Evolutionary conservation across 2,329 filamentous ascomycete species (phyloP).

Genomic region (Cordyceps javanica): DNA sequence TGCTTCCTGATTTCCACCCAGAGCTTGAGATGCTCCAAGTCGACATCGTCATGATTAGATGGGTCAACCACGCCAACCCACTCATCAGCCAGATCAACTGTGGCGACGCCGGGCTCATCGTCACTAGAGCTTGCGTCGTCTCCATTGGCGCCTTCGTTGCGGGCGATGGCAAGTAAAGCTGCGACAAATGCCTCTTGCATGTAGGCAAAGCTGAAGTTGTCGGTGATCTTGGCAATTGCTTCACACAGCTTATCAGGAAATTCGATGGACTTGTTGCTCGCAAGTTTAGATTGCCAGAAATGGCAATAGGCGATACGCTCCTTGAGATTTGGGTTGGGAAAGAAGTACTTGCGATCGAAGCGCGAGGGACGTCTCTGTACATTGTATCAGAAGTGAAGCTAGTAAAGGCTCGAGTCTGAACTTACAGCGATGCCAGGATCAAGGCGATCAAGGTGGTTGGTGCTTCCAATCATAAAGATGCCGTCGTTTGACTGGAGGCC

Average conservation of each 20-base stretch:
- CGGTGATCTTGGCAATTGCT: slow-evolving; percentile 56
- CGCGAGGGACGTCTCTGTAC: slow-evolving; percentile 54
- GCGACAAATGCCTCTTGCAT: slow-evolving; percentile 65
- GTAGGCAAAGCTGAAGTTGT: slow-evolving; percentile 63
- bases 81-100: slow-evolving; percentile 28
- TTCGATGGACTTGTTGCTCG: slow-evolving; percentile 49
- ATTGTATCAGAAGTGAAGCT: background rate
- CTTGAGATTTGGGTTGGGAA: slow-evolving; percentile 48
- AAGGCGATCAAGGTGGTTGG: slow-evolving; percentile 59
- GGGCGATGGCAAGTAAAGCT: slow-evolving; percentile 53
- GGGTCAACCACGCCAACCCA: slow-evolving; percentile 29
- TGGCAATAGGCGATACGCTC: slow-evolving; percentile 54
- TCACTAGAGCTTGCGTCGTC: slow-evolving; percentile 20
- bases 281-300: slow-evolving; percentile 56
- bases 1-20: slow-evolving; percentile 61
- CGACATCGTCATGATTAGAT: slow-evolving; percentile 27
- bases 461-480: slow-evolving; percentile 62
- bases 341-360: slow-evolving; percentile 62
- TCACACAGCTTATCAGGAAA: slow-evolving; percentile 54
- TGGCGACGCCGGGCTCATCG: slow-evolving; percentile 23
- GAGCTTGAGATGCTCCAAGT: slow-evolving; percentile 45
- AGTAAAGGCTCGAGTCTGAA: background rate
- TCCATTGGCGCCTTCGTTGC: slow-evolving; percentile 15
- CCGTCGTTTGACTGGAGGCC: slow-evolving; percentile 64
- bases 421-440: slow-evolving; percentile 57